A percentile compares a stretch with the other conserved stretches of the same genome.
phyloP scores from a whole-genome alignment of 2,329 filamentous ascomycete species.

The Fusarium devonianum region DNA sequence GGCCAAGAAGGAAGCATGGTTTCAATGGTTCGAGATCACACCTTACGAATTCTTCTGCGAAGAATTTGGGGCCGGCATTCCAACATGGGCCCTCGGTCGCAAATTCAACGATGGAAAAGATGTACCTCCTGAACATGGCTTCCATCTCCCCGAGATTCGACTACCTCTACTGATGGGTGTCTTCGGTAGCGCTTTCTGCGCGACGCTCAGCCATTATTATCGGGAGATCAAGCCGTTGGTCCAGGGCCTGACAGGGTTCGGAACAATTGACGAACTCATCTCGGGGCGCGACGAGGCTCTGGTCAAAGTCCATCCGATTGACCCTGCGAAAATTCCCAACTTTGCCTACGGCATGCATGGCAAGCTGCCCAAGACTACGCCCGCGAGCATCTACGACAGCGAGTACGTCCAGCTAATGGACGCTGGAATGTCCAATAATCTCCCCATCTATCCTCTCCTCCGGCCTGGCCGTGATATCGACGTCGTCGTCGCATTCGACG shows the following conservation, averaged over 20 bases:
- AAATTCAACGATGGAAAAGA: constrained; percentile 74
- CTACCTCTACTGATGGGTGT: constrained; percentile 87
- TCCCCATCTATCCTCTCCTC: constrained; percentile 93
- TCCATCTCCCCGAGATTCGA: constrained; percentile 81
- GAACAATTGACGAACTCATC: constrained; percentile 81
- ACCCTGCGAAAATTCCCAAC: constrained; percentile 90
- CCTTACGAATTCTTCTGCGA: constrained; percentile 97
- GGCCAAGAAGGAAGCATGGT: constrained; percentile 78
- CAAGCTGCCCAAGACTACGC: constrained; percentile 76
- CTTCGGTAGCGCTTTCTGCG: constrained; percentile 97
- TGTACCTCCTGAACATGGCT: constrained; percentile 64
- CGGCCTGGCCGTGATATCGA: constrained; percentile 89
- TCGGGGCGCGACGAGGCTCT: constrained; percentile 83
- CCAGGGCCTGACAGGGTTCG: constrained; percentile 75
- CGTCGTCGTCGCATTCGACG: constrained; percentile 90
- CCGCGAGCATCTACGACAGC: constrained; percentile 74
- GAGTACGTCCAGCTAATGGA: constrained; percentile 89
- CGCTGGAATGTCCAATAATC: constrained; percentile 97
- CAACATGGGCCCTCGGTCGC: constrained; percentile 90
- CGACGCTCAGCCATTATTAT: constrained; percentile 95
- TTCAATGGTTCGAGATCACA: constrained; percentile 97
- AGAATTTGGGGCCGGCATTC: constrained; percentile 89
- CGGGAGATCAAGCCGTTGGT: constrained; percentile 88
- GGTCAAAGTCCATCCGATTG: constrained; percentile 91
- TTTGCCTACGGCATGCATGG: constrained; percentile 83